phyloP scores from a whole-genome alignment of 2,329 filamentous ascomycete genomes.

The Metarhizium rileyi region DNA sequence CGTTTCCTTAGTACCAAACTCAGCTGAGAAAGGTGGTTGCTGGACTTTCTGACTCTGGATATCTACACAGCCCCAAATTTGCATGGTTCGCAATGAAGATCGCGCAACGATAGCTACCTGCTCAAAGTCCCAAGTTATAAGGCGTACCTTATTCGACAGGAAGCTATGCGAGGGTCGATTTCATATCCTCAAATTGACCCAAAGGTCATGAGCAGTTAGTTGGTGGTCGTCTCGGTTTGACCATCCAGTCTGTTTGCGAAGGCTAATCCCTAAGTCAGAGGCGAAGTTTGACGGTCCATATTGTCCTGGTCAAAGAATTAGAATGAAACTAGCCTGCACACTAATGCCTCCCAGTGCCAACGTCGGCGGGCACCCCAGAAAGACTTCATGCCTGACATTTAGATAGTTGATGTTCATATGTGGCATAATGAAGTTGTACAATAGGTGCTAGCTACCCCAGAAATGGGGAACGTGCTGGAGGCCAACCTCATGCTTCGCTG shows the following conservation, averaged over 20 bases:
- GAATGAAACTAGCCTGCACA: constrained; percentile 42
- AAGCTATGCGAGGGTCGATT: constrained; percentile 37
- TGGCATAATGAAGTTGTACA: too few relatives aligned
- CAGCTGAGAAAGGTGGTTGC: constrained; percentile 6
- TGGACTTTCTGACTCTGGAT: constrained; percentile 9
- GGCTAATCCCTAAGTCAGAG: constrained; percentile 20
- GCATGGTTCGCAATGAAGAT: constrained; percentile 41
- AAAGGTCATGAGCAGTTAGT: constrained; percentile 44
- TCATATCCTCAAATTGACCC: constrained; percentile 44
- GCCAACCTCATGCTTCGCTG: too few relatives aligned
- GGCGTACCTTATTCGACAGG: constrained; percentile 40
- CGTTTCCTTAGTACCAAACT: background rate
- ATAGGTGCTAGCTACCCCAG: too few relatives aligned
- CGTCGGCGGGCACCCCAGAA: too few relatives aligned
- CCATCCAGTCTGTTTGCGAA: constrained; percentile 28
- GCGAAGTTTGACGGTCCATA: constrained; percentile 13
- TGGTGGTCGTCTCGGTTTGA: constrained; percentile 18
- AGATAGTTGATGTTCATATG: too few relatives aligned
- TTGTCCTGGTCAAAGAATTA: constrained; percentile 29
- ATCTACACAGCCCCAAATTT: constrained; percentile 42
- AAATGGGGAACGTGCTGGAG: too few relatives aligned
- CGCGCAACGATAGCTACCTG: constrained; percentile 45
- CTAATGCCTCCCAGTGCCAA: constrained; percentile 14
- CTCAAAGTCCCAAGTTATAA: constrained; percentile 38
- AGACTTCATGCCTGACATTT: too few relatives aligned